Base-by-base conservation (phyloP, 306 rosid genomes). In the Dryas alaskensis region DNA sequence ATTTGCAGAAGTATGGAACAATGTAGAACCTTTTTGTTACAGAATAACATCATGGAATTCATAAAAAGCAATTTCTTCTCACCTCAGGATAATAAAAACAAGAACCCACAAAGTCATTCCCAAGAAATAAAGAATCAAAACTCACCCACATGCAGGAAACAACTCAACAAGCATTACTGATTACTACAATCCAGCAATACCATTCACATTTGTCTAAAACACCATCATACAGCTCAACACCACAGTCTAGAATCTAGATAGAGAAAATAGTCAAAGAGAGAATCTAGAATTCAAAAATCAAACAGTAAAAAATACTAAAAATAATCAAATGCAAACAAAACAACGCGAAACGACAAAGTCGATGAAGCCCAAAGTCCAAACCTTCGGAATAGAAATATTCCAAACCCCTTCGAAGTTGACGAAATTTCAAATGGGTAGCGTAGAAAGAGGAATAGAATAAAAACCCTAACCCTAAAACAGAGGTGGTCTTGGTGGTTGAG, bases 321-420 rank as follows among this genome's bases (percentile, higher is more conserved):
- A 55, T 22, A 65, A 54, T 19, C 25, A 44, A 71, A 60, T 27
- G 75, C 65, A 64, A 12, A 5, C 52, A 54, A 53, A 60, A 81
- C 73, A 80, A 76, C 17, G 74, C 77, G 73, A 79, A 81, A 83
- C 62, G 87, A 85, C 94, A 91, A 79, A 74, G 54, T 67, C 31
- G 70, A 54, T 55, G 76, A 80, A 27, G 31, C 27, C 67, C 48
- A 61, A 74, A 65, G 53, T 31, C 47, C 62, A 67, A 60, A 79
- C 75, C 78, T 72, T 76, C n/a, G 22, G 19, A 80, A 39, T n/a
- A 67, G 74, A 77, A 72, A 66, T 9, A 65, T 12, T 4, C 51
- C 46, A 37, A 12, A 11, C 17, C 49, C 17, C 81, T 85, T 82
- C 68, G 86, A 79, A 81, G 58, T 16, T 71, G 84, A 78, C 72